phyloP scores from a whole-genome alignment of 495 filamentous ascomycete genomes.

The Penicillium ochrochloron region DNA sequence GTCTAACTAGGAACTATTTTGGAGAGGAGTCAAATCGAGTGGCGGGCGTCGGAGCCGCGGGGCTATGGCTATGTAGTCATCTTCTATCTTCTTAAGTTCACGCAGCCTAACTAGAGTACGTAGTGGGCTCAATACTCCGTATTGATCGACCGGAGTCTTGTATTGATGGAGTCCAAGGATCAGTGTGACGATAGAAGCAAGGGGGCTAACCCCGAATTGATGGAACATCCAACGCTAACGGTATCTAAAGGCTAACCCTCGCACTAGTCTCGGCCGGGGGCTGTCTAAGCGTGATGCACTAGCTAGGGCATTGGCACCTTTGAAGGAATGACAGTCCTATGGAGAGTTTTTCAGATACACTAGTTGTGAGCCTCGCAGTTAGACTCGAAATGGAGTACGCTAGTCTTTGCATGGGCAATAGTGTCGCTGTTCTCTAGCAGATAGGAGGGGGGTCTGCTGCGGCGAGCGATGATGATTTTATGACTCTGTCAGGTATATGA shows the following conservation, averaged over 20 bases:
- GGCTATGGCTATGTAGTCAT: neutral
- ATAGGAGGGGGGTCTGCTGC: neutral
- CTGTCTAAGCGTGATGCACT: constrained; percentile 6
- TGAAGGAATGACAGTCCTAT: too few relatives aligned
- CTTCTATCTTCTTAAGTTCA: too few relatives aligned
- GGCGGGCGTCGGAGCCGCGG: neutral
- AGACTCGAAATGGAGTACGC: neutral
- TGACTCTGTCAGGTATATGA: neutral
- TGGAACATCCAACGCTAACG: constrained; percentile 12
- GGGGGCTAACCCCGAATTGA: constrained; percentile 27
- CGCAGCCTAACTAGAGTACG: too few relatives aligned
- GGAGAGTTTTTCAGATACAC: constrained; percentile 6
- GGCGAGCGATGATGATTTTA: too few relatives aligned
- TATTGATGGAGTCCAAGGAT: constrained; percentile 23
- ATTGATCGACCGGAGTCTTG: neutral
- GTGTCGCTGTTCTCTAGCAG: neutral
- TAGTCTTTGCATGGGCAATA: constrained; percentile 6
- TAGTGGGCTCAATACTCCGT: neutral
- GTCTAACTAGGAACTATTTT: neutral
- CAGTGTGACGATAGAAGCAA: constrained; percentile 33
- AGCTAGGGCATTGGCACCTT: neutral
- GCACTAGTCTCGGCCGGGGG: constrained; percentile 3
- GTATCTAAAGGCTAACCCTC: neutral
- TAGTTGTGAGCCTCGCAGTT: constrained; percentile 20
- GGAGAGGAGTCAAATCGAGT: neutral